Evolutionary conservation across 106 monocot genomes (phyloP).

Genomic region (Acorus gramineus): DNA sequence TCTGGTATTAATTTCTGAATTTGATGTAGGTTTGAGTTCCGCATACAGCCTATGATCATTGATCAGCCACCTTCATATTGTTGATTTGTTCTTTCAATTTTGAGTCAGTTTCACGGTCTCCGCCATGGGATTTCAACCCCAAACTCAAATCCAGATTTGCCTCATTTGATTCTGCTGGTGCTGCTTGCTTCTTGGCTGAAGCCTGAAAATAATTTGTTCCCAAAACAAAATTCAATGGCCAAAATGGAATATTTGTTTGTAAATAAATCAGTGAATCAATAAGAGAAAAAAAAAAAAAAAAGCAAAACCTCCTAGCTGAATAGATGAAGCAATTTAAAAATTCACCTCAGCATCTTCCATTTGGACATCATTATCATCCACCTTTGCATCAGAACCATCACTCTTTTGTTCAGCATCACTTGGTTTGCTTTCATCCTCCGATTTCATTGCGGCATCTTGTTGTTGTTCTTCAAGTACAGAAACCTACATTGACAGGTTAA

Average conservation of each 20-base stretch:
- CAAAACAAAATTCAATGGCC: no score
- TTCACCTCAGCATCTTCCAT: constrained; percentile 56
- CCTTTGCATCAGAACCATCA: constrained; percentile 33
- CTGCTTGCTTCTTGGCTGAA: constrained; percentile 15
- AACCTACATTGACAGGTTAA: constrained; percentile 22
- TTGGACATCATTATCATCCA: constrained; percentile 35
- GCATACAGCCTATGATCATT: not conserved
- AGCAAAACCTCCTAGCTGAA: not conserved
- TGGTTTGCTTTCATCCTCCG: constrained; percentile 45
- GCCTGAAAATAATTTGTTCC: constrained; percentile 17
- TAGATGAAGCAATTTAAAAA: not conserved
- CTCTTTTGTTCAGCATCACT: constrained; percentile 30
- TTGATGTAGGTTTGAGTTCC: constrained; percentile 6
- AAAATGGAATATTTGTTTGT: no score
- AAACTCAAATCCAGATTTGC: constrained; percentile 44
- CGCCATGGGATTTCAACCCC: constrained; percentile 34
- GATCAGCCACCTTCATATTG: not conserved
- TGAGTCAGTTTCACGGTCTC: constrained; percentile 11
- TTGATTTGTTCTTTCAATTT: not conserved
- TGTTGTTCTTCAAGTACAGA: constrained; percentile 55
- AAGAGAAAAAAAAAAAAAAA: not conserved
- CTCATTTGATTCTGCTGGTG: constrained; percentile 15
- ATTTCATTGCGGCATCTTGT: constrained; percentile 36
- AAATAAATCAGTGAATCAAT: no score
- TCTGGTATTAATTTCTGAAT: constrained; percentile 5